Percentiles rank a stretch among this genome's conserved stretches.
Conservation (phyloP, 176 grass and related monocot genomes). For the Oryza rufipogon region DNA sequence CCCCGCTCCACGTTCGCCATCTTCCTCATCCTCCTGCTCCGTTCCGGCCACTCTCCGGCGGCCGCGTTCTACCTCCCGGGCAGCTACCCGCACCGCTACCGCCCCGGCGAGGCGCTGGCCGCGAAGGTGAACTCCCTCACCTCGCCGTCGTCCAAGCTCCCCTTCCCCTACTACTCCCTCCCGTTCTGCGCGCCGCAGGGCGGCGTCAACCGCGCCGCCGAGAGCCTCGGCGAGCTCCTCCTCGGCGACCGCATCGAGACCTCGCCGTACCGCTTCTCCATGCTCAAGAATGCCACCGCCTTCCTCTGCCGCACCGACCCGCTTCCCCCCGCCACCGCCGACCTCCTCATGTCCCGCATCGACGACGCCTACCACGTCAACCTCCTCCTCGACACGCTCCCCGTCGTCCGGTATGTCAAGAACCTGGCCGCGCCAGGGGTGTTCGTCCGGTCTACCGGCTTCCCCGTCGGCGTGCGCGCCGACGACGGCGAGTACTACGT, state of each 20-base stretch:
- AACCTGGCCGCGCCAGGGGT: not conserved
- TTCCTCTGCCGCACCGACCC: conserved; percentile 62
- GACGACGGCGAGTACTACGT: conserved; percentile 61
- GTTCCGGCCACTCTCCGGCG: not conserved
- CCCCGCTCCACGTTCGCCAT: not conserved
- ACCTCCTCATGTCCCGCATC: conserved; percentile 63
- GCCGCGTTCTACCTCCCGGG: conserved; percentile 68
- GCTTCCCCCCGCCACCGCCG: conserved; percentile 6
- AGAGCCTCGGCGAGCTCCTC: conserved; percentile 78
- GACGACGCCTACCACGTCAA: conserved; percentile 66
- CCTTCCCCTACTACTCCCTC: conserved; percentile 67
- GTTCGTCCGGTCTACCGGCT: conserved; percentile 51
- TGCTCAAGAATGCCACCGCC: conserved; percentile 47
- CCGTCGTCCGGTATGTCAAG: conserved; percentile 46
- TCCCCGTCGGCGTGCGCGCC: conserved; percentile 55
- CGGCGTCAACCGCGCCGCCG: conserved; percentile 51
- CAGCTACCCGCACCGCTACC: conserved; percentile 61
- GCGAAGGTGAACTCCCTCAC: conserved; percentile 74
- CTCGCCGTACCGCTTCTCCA: conserved; percentile 65
- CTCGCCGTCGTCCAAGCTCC: conserved; percentile 60
- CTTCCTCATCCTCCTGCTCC: conserved; percentile 13
- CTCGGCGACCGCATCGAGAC: conserved; percentile 75
- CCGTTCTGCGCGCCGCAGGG: conserved; percentile 58
- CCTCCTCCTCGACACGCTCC: conserved; percentile 77
- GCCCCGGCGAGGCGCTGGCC: conserved; percentile 39